Conservation (phyloP, 352 stramenopile species). For the Nothophytophthora sp. region DNA sequence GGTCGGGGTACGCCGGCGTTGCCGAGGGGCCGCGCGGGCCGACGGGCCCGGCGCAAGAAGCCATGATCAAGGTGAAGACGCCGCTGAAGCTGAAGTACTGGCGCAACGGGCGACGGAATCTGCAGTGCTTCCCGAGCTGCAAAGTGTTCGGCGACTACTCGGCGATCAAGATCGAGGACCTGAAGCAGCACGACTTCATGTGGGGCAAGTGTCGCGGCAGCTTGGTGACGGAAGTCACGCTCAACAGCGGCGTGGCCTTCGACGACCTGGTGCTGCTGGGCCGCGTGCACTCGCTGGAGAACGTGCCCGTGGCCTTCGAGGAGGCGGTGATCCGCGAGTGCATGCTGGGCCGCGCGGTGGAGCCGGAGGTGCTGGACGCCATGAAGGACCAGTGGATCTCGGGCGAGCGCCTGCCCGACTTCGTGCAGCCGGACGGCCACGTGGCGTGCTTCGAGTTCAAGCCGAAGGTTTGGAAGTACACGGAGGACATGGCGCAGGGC, state of each 20-base stretch:
- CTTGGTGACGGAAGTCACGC: constrained; percentile 79
- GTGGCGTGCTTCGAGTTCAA: constrained; percentile 88
- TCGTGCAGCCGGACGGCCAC: constrained; percentile 76
- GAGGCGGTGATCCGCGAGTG: constrained; percentile 84
- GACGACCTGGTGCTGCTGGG: constrained; percentile 81
- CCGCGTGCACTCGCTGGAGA: constrained; percentile 84
- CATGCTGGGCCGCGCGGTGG: constrained; percentile 79
- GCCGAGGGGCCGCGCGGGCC: neutral
- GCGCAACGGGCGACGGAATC: constrained; percentile 88
- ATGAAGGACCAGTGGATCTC: constrained; percentile 90
- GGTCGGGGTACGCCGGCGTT: too few relatives aligned
- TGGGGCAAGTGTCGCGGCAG: constrained; percentile 88
- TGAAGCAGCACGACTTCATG: constrained; percentile 91
- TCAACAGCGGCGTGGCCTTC: constrained; percentile 83
- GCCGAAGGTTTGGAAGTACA: constrained; percentile 91
- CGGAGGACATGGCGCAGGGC: constrained; percentile 86
- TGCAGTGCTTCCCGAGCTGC: constrained; percentile 89
- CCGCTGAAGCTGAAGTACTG: constrained; percentile 89
- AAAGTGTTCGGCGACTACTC: constrained; percentile 92
- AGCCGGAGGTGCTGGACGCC: constrained; percentile 73
- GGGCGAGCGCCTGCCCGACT: constrained; percentile 77
- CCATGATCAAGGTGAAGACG: constrained; percentile 89
- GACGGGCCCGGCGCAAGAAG: constrained; percentile 55
- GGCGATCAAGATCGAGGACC: constrained; percentile 86
- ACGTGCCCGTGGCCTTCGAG: constrained; percentile 83